Base-by-base conservation (phyloP, 768 basidiomycete species). In the Serendipita sp. region DNA sequence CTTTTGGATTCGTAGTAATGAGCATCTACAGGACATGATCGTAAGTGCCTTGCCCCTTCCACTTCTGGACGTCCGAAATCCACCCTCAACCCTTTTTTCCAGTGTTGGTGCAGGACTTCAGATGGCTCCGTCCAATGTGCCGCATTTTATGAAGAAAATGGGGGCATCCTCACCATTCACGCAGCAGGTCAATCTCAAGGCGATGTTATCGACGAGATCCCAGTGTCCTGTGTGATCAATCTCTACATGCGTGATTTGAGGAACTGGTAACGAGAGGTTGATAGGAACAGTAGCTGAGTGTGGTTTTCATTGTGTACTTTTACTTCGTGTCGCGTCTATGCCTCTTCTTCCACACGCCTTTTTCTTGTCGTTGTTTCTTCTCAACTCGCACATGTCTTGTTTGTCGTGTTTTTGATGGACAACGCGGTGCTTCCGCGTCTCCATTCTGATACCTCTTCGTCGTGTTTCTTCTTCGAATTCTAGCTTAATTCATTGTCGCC, bases 121-220 rank as follows among this genome's bases (percentile, higher is more conserved):
- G 56, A 60, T 30, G 34, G 34, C 56, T 30, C 28, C 35, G 56
- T 60, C 16, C 56, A 60, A 36, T 60, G 56, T 38, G 56, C 56
- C 36, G 56, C 56, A 4, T 60, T 60, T 0, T 60, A 60, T 35
- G 56, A 60, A 60, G 56, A 60, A 38, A 60, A 60, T 8, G 56
- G 56, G 28, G 56, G 56, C 10, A 36, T 60, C 56, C 56, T 60
- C n/a, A 60, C 56, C 35, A 38, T 60, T 30, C 56, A 60, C 56
- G 28, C 56, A n/a, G 56, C 56, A 11, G 56, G 56, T 16, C 56
- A 60, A 34, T 16, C 18, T 35, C 56, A 60, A 60, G 56, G 3
- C 16, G 56, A 60, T 60, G 36, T 60, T n/a, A 60, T 60, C 36
- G 56, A 60, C 34, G 56, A 60, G n/a, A 60, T 60, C n/a, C 56